Conservation (phyloP, 805 yeast genomes). For the Lipomyces starkeyi region DNA sequence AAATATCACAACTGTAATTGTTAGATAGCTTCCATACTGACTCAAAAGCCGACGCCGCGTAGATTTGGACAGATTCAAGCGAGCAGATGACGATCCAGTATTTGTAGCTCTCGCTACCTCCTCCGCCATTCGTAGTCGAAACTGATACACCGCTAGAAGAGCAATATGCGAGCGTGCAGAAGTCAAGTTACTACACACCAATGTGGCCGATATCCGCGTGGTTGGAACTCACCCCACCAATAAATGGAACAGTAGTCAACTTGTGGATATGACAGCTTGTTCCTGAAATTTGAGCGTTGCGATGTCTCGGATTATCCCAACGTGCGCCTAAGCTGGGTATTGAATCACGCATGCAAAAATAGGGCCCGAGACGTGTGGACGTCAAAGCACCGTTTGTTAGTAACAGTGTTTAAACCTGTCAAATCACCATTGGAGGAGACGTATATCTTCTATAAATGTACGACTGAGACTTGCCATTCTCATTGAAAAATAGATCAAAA, state of each 20-base stretch:
- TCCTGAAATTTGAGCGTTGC: neutral
- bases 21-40: slow-evolving; percentile 20
- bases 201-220: neutral
- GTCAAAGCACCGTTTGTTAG: too few relatives aligned
- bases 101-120: slow-evolving; percentile 8
- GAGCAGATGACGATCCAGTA: slow-evolving; percentile 1
- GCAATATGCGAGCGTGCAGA: neutral
- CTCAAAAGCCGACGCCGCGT: slow-evolving; percentile 1
- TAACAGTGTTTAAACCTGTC: neutral
- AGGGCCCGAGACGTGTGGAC: too few relatives aligned
- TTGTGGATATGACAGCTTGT: neutral
- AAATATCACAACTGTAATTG: slow-evolving; percentile 21
- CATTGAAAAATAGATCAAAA: neutral
- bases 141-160: neutral
- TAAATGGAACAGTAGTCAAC: neutral
- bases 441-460: neutral
- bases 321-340: neutral
- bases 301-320: neutral
- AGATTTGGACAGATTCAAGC: neutral
- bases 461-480: neutral
- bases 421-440: neutral
- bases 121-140: slow-evolving; percentile 21
- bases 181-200: neutral
- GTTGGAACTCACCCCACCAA: neutral
- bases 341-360: neutral